phyloP scores from a whole-genome alignment of 2,329 filamentous ascomycete species.

The Talaromyces piceae region DNA sequence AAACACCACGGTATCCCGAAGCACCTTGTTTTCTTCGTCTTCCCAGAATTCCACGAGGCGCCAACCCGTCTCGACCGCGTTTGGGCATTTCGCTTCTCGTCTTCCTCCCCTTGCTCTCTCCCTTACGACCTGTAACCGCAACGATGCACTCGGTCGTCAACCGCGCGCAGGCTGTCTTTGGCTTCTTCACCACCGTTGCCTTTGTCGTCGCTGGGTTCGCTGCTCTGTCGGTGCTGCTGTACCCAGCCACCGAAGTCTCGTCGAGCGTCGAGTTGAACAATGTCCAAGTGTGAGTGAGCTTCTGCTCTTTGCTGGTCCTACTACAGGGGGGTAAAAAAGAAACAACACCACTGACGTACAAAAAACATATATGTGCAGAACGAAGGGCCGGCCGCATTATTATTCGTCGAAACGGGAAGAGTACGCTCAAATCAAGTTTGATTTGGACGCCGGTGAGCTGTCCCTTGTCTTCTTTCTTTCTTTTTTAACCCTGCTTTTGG shows the following conservation, averaged over 20 bases:
- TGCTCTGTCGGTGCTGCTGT: conserved; percentile 65
- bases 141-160: conserved; percentile 80
- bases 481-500: too few species aligned
- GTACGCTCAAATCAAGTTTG: conserved; percentile 90
- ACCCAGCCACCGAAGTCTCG: conserved; percentile 50
- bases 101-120: not conserved
- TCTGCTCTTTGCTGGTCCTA: too few species aligned
- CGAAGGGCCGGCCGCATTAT: conserved; percentile 91
- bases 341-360: too few species aligned
- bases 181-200: conserved; percentile 93
- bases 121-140: not conserved
- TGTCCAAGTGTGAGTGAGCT: conserved; percentile 67
- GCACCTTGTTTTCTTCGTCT: not conserved
- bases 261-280: conserved; percentile 46
- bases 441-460: conserved; percentile 63
- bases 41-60: not conserved
- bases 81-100: not conserved
- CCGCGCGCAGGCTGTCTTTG: conserved; percentile 85
- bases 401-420: conserved; percentile 89
- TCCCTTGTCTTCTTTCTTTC: not conserved
- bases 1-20: not conserved
- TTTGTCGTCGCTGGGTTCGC: conserved; percentile 74
- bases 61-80: not conserved
- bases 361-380: conserved; percentile 42
- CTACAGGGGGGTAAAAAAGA: too few species aligned